phyloP scores from a whole-genome alignment of 1,139 yeast species.

The Wickerhamomyces sp. region DNA sequence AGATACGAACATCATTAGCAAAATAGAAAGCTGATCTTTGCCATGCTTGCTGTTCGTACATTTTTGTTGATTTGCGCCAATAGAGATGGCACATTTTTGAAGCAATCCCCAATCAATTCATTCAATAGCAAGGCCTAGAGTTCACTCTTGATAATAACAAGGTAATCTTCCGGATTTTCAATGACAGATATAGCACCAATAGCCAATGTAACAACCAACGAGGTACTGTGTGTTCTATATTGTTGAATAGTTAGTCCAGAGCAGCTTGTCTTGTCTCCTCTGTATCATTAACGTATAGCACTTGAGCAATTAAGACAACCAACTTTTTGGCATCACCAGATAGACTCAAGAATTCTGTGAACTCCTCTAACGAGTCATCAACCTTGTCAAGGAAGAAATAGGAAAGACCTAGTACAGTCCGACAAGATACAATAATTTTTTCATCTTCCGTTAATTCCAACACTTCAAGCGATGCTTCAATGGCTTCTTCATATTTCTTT shows the following conservation, averaged over 20 bases:
- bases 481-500: constrained; percentile 49
- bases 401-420: constrained; percentile 67
- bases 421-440: constrained; percentile 47
- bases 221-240: constrained; percentile 61
- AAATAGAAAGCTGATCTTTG: constrained; percentile 67
- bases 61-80: constrained; percentile 46
- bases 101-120: constrained; percentile 46
- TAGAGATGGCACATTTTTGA: constrained; percentile 55
- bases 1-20: constrained; percentile 64
- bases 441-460: constrained; percentile 45
- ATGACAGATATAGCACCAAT: constrained; percentile 78
- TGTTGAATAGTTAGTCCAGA: constrained; percentile 60
- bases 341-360: constrained; percentile 54
- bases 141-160: constrained; percentile 65
- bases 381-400: constrained; percentile 59
- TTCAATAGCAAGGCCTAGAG: constrained; percentile 46
- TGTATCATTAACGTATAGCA: constrained; percentile 68
- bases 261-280: constrained; percentile 81
- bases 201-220: constrained; percentile 61
- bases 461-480: constrained; percentile 57
- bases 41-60: constrained; percentile 40
- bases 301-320: constrained; percentile 72
- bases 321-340: constrained; percentile 56
- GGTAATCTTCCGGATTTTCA: constrained; percentile 56
- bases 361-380: constrained; percentile 61